Percentiles rank a stretch among this genome's conserved stretches.
Conservation (phyloP, 169 alveolate genomes). For the Babesia gibsoni region DNA sequence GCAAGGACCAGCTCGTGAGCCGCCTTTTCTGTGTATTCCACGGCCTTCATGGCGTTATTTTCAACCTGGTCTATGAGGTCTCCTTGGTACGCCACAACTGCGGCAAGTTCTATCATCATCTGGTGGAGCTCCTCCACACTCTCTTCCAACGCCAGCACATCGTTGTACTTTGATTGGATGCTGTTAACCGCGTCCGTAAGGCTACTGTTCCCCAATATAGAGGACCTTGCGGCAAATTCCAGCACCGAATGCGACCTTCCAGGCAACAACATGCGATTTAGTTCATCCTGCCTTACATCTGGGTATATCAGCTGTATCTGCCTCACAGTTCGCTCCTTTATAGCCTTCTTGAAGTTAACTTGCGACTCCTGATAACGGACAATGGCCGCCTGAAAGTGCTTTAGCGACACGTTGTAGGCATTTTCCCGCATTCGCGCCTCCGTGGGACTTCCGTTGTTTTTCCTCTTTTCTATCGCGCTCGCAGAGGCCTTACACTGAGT, state of each 20-base stretch:
- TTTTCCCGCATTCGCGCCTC: conserved; percentile 55
- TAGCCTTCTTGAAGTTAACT: conserved; percentile 43
- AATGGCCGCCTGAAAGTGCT: conserved; percentile 62
- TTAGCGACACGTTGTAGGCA: conserved; percentile 54
- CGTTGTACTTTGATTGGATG: conserved; percentile 82
- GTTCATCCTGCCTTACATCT: conserved; percentile 25
- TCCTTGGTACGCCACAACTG: conserved; percentile 79
- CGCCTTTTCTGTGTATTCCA: conserved; percentile 76
- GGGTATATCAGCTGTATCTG: conserved; percentile 63
- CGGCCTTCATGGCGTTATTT: conserved; percentile 70
- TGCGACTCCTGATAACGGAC: conserved; percentile 63
- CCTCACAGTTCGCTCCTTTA: conserved; percentile 51
- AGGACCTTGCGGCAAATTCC: conserved; percentile 50
- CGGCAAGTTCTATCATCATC: conserved; percentile 82
- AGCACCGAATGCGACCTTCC: conserved; percentile 30
- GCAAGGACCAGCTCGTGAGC: conserved; percentile 67
- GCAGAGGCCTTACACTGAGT: conserved; percentile 38
- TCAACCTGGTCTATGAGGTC: conserved; percentile 82
- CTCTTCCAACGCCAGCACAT: conserved; percentile 77
- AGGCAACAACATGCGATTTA: conserved; percentile 26
- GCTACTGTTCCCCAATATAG: conserved; percentile 44
- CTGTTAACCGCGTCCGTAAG: conserved; percentile 77
- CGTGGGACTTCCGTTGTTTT: conserved; percentile 52
- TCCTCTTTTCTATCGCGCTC: conserved; percentile 9
- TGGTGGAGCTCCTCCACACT: conserved; percentile 81